Base-by-base conservation (phyloP, 352 stramenopile species). In the Globisporangium middletonii region DNA sequence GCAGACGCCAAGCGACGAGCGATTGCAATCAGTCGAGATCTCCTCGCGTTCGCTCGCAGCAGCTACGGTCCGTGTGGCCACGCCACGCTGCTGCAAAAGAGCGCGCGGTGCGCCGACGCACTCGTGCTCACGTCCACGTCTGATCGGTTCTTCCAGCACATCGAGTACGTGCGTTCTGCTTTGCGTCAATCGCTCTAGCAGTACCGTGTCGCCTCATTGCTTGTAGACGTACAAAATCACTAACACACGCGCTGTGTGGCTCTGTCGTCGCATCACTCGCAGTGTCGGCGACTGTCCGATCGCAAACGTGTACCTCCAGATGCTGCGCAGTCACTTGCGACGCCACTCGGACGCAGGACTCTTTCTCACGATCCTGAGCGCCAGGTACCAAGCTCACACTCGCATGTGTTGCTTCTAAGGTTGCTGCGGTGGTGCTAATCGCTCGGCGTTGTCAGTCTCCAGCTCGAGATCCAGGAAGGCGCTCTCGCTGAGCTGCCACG, bases 281-380 rank as follows among this genome's bases (percentile, higher is more conserved):
- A 82, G 73, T 23, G 28, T 76, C 33, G 69, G 64, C 28, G 63
- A 77, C 44, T 88, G 78, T 18, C 71, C 78, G 26, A 64, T 85
- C 8, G 66, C 75, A 18, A 83, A 80, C 46, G 65, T 74, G n/a
- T 81, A 79, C 54, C 58, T 77, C 6, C 78, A 86, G 44, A 78
- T 88, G 12, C 65, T 88, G 6, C 71, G 76, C 54, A 83, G 68
- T 65, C 75, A 77, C 62, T 52, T 77, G 27, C 54, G 62, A 18
- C 72, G 62, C 45, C 68, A 83, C 43, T 54, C 60, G 0, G 75
- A 88, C 55, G 70, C 64, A 1, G 77, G 73, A 1, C 62, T 86
- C 37, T 77, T 86, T 28, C 64, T 71, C 49, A 62, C 70, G 42
- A 48, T 79, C 2, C 45, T 79, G 38, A 70, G 61, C 44, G 60